These are phyloP conservation scores for Magnolia kwangsiensis DNA, from an alignment of 164 flowering plant species.

Conservation along the genomic window DNA sequence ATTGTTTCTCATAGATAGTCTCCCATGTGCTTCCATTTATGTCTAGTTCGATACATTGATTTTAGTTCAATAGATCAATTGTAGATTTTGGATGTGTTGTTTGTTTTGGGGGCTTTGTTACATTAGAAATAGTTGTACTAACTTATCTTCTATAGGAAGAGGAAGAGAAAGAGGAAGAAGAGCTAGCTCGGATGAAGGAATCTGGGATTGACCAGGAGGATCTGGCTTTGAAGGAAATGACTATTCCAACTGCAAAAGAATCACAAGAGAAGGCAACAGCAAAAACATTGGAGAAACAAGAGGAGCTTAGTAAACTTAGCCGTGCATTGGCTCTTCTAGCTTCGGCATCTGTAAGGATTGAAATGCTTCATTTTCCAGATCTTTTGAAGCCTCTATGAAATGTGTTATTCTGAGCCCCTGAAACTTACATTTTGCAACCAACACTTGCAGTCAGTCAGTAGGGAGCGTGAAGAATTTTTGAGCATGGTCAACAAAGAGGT, in stretches of 20 bases:
- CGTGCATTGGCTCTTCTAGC: constrained; percentile 91
- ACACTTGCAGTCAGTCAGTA: constrained; percentile 78
- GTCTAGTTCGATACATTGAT: not conserved
- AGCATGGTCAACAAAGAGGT: constrained; percentile 93
- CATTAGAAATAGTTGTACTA: not conserved
- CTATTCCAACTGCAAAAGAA: constrained; percentile 54
- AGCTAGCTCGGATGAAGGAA: constrained; percentile 62
- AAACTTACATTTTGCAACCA: not conserved
- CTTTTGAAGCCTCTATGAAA: not conserved
- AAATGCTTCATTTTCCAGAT: not conserved
- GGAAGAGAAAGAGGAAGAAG: constrained; percentile 82
- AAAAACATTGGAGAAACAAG: constrained; percentile 61
- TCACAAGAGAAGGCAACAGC: constrained; percentile 55
- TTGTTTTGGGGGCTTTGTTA: not conserved
- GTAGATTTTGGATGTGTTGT: not conserved
- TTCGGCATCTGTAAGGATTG: constrained; percentile 80
- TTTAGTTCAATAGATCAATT: not conserved
- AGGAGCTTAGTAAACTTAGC: constrained; percentile 79
- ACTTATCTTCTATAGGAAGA: constrained; percentile 55
- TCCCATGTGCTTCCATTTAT: not conserved
- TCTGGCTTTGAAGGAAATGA: constrained; percentile 83
- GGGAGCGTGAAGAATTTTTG: constrained; percentile 91
- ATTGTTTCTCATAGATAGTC: not conserved
- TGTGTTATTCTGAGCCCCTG: not conserved
- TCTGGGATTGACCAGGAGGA: constrained; percentile 50